Conservation (phyloP, 345 rosid species). For the Hevea brasiliensis region DNA sequence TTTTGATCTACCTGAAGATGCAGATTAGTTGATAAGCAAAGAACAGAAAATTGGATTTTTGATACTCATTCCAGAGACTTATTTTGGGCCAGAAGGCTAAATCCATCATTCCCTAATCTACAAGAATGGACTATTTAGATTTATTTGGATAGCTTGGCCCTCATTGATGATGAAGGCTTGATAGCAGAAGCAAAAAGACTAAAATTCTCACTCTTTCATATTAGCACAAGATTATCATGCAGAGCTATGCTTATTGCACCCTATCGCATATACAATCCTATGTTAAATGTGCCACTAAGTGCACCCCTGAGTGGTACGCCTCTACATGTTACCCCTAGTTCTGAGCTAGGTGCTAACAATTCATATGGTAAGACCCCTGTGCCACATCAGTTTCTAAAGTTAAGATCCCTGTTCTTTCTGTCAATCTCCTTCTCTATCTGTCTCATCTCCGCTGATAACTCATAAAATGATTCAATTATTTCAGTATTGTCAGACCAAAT, state of each 20-base stretch:
- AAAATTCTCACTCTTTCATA: neutral
- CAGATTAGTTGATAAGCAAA: too few relatives aligned
- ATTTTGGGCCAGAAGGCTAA: too few relatives aligned
- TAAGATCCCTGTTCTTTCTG: slow-evolving; percentile 61
- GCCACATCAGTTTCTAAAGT: slow-evolving; percentile 70
- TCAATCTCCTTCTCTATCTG: slow-evolving; percentile 83
- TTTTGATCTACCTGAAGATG: too few relatives aligned
- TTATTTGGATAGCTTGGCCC: too few relatives aligned
- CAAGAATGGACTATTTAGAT: too few relatives aligned
- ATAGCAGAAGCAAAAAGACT: too few relatives aligned
- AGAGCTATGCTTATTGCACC: neutral
- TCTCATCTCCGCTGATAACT: slow-evolving; percentile 66
- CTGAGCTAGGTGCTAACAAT: slow-evolving; percentile 84
- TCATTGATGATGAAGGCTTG: too few relatives aligned
- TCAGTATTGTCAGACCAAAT: slow-evolving; percentile 77
- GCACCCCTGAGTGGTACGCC: too few relatives aligned
- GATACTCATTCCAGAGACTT: too few relatives aligned
- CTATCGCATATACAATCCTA: slow-evolving; percentile 34
- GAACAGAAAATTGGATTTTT: too few relatives aligned
- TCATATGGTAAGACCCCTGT: slow-evolving; percentile 96
- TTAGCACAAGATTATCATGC: neutral
- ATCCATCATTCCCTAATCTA: too few relatives aligned
- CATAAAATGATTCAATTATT: slow-evolving; percentile 70
- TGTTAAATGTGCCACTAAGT: too few relatives aligned
- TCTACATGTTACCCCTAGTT: slow-evolving; percentile 92